Percentiles rank a stretch among this genome's conserved stretches.
These are phyloP conservation scores for Wickerhamomyces sp. DNA, from an alignment of 1,139 yeast genomes.

Conservation along the genomic window DNA sequence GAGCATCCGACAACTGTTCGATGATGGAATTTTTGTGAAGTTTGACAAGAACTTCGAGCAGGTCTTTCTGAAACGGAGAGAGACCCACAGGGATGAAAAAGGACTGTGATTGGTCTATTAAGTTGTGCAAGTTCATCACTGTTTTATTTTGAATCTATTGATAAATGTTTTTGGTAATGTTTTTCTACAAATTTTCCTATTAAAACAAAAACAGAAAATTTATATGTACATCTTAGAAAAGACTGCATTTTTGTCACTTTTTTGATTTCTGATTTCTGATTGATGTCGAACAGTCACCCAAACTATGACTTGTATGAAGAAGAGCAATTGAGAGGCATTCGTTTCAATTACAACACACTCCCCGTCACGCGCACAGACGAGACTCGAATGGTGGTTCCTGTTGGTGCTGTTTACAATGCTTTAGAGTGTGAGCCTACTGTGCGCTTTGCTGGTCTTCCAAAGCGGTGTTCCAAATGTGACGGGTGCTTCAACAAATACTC, in stretches of 20 bases:
- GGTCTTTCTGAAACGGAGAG: conserved; percentile 51
- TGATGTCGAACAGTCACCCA: background rate
- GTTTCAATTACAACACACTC: conserved; percentile 56
- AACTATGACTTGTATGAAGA: conserved; percentile 1
- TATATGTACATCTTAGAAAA: too few species aligned
- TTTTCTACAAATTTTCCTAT: too few species aligned
- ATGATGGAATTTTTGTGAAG: conserved; percentile 46
- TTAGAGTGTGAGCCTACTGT: conserved; percentile 29
- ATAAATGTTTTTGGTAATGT: too few species aligned
- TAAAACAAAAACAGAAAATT: too few species aligned
- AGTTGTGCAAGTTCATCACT: conserved; percentile 5
- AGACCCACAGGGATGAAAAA: conserved; percentile 49
- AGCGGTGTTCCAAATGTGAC: conserved; percentile 49
- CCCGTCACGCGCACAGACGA: conserved; percentile 60
- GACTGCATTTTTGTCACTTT: background rate
- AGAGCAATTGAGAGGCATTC: conserved; percentile 27
- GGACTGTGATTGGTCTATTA: conserved; percentile 14
- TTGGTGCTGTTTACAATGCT: conserved; percentile 60
- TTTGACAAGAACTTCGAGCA: conserved; percentile 48
- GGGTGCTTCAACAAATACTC: conserved; percentile 54
- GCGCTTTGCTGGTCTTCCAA: conserved; percentile 43
- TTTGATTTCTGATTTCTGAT: background rate
- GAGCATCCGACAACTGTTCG: conserved; percentile 21
- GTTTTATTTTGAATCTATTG: too few species aligned
- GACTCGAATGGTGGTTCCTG: conserved; percentile 53